These are phyloP conservation scores for Termitomyces sp. DNA, from an alignment of 768 basidiomycete genomes.

Conservation along the genomic window DNA sequence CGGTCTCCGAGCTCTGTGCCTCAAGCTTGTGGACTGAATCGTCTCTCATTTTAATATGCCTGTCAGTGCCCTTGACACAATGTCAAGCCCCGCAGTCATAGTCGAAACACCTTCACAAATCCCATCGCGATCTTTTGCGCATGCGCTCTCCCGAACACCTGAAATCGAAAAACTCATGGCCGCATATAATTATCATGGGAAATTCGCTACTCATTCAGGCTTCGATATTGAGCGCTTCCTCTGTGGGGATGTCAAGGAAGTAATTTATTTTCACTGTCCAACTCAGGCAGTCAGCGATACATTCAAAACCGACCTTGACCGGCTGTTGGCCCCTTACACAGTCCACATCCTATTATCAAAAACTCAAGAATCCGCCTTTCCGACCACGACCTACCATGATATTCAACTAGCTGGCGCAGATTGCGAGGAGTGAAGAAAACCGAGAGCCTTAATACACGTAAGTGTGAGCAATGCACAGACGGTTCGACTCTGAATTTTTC, in stretches of 20 bases:
- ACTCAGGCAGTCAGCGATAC: background rate
- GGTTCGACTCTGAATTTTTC: background rate
- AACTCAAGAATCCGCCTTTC: background rate
- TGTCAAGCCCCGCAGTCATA: background rate
- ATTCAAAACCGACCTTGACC: constrained; percentile 5
- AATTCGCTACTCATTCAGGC: constrained; percentile 8
- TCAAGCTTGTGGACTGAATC: background rate
- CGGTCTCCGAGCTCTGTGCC: background rate
- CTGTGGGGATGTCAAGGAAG: constrained; percentile 2
- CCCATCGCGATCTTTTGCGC: constrained; percentile 4
- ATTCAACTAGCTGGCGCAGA: background rate
- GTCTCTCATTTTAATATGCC: background rate
- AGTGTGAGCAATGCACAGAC: background rate
- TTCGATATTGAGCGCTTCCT: constrained; percentile 2
- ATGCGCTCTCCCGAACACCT: background rate
- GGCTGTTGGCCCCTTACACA: constrained; percentile 1
- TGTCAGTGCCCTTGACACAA: background rate
- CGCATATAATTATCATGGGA: constrained; percentile 3
- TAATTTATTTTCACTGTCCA: constrained; percentile 6
- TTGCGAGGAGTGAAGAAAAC: background rate
- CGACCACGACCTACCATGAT: background rate
- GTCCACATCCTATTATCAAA: constrained; percentile 3
- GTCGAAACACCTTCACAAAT: background rate
- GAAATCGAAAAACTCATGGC: constrained; percentile 6
- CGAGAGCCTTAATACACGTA: background rate